Evolutionary conservation across 345 rosid species (phyloP).

Genomic region (Linum trigynum): DNA sequence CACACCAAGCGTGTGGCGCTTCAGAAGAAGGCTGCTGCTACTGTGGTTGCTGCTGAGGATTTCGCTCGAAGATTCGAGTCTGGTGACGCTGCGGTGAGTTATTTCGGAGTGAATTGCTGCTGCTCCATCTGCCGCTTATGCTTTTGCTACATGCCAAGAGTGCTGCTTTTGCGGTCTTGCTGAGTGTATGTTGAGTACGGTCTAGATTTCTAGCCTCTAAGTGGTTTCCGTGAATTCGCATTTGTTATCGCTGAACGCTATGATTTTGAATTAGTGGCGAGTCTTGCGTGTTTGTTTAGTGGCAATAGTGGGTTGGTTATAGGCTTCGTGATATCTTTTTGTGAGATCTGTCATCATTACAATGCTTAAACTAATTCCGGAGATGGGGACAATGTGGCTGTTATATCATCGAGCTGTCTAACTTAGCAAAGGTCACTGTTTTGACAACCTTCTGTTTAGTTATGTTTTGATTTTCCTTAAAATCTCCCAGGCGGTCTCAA

Average conservation of each 20-base stretch:
- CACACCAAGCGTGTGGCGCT: slow-evolving; percentile 55
- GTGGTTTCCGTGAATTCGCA: background rate
- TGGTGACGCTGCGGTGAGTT: slow-evolving; percentile 46
- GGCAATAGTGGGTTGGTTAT: no score
- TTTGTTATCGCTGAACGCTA: background rate
- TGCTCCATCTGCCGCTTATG: no score
- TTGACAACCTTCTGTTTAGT: background rate
- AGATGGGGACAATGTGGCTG: background rate
- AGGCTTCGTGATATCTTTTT: no score
- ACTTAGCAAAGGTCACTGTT: background rate
- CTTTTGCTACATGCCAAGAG: no score
- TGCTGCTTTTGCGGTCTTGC: background rate
- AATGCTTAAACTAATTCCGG: no score
- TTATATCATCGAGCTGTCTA: background rate
- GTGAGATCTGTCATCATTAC: no score
- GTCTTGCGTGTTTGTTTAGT: no score
- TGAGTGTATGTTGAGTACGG: background rate
- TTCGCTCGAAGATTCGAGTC: slow-evolving; percentile 55
- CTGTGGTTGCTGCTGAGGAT: slow-evolving; percentile 75
- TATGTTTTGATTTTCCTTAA: background rate
- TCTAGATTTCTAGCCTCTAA: background rate
- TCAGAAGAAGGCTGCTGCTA: slow-evolving; percentile 60
- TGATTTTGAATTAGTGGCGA: background rate
- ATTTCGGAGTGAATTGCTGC: background rate
- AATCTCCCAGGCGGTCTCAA: slow-evolving; percentile 33